These are phyloP conservation scores for Amanita rimosa DNA, from an alignment of 768 basidiomycete genomes.

Conservation along the genomic window DNA sequence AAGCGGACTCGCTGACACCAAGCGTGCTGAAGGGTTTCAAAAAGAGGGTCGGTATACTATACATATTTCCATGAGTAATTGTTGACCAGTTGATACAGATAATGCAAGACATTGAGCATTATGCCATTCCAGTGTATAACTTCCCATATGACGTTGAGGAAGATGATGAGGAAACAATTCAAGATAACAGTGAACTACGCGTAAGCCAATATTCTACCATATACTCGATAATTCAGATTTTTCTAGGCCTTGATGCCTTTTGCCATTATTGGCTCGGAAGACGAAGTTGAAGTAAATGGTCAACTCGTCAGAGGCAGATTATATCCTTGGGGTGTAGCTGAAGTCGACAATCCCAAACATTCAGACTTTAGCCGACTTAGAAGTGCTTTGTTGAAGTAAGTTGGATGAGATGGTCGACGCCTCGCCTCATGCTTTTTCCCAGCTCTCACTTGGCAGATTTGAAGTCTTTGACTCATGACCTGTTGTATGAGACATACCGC, in stretches of 20 bases:
- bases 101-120: constrained; percentile 99
- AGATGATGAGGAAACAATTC: constrained; percentile 97
- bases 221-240: constrained; percentile 3
- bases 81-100: constrained; percentile 40
- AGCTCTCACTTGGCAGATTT: constrained; percentile 93
- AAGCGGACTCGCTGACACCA: constrained; percentile 92
- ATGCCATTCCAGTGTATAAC: constrained; percentile 97
- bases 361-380: constrained; percentile 95
- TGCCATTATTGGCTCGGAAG: constrained; percentile 94
- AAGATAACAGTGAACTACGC: constrained; percentile 92
- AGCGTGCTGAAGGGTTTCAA: constrained; percentile 92
- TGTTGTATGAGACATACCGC: constrained; percentile 94
- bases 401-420: constrained; percentile 5
- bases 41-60: constrained; percentile 52
- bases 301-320: constrained; percentile 86
- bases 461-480: constrained; percentile 89
- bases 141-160: constrained; percentile 99
- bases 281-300: constrained; percentile 90
- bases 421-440: constrained; percentile 7
- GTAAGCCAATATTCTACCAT: constrained; percentile 29
- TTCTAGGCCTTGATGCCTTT: constrained; percentile 84
- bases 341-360: constrained; percentile 99
- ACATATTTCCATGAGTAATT: background rate
- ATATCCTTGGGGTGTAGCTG: constrained; percentile 98
- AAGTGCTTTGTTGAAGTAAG: constrained; percentile 82